Base-by-base conservation (phyloP, 2,329 filamentous ascomycete genomes). In the Plectosphaerella plurivora region DNA sequence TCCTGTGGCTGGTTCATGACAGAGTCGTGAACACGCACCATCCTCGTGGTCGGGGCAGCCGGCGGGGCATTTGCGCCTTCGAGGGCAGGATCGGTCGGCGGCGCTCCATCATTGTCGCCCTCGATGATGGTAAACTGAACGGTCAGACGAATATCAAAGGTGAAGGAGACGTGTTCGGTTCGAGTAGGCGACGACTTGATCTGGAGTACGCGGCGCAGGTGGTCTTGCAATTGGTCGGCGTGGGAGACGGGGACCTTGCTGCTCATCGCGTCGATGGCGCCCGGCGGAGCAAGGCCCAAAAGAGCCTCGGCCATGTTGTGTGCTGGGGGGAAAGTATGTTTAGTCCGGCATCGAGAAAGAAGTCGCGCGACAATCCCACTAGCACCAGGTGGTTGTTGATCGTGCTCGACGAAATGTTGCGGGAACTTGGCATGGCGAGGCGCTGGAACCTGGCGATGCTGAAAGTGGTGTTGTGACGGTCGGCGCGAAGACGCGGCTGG, bases 1-100 rank as follows among this genome's bases (percentile, higher is more conserved):
- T 78, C 72, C 36, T 67, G 61, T 0, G 76, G 73, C 63, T 82
- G 80, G 57, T 74, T 74, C 58, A 72, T 66, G 15, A 82, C 57
- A 0, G 71, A 68, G 39, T 82, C 76, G 53, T 69, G 71, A 10
- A 71, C 75, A 14, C 61, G 65, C 16, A 82, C 70, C 8, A 68
- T 65, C 47, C 72, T 71, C 39, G 66, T 36, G 8, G 28, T 48
- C 16, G 28, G 28, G 11, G 46, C n/a, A 14, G 12, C 10, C 5
- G 35, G 35, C 5, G 47, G 14, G 3, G n/a, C 41, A 18, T 18
- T 20, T 16, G 37, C 37, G 11, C 66, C 69, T 42, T 62, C 63
- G 25, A 72, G 55, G 35, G 61, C 61, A 18, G 70, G 69, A 51
- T 73, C 70, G 47, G 67, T 56, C n/a, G 58, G 63, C n/a, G 72